These are phyloP conservation scores for Tuber borchii DNA, from an alignment of 495 filamentous ascomycete species.

Conservation along the genomic window DNA sequence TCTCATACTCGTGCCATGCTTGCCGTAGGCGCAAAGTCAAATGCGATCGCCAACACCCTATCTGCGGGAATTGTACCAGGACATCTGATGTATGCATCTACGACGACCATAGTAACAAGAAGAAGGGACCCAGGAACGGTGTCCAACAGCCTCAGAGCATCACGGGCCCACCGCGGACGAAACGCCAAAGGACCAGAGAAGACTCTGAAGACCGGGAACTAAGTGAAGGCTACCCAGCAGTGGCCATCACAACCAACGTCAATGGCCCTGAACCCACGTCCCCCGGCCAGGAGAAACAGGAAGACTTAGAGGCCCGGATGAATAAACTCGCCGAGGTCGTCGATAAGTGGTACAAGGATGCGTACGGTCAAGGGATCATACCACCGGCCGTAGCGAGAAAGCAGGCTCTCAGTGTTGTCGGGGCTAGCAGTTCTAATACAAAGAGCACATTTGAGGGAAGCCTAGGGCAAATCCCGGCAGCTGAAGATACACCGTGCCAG, in stretches of 20 bases:
- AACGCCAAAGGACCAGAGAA: slow-evolving; percentile 10
- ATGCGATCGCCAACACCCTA: slow-evolving; percentile 60
- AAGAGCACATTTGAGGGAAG: neutral
- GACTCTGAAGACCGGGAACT: slow-evolving; percentile 22
- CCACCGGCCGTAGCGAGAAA: neutral
- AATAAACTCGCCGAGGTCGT: slow-evolving; percentile 38
- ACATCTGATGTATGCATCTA: slow-evolving; percentile 37
- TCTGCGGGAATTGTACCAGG: slow-evolving; percentile 59
- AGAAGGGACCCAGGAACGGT: slow-evolving; percentile 17
- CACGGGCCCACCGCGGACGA: slow-evolving; percentile 6
- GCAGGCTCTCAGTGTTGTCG: neutral
- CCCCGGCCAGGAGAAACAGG: slow-evolving; percentile 19
- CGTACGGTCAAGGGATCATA: slow-evolving; percentile 22
- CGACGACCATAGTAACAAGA: slow-evolving; percentile 25
- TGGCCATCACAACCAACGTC: neutral
- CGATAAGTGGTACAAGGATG: slow-evolving; percentile 37
- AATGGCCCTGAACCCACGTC: neutral
- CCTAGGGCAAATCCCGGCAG: neutral
- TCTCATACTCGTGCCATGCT: slow-evolving; percentile 40
- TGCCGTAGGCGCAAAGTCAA: slow-evolving; percentile 65
- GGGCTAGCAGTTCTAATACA: neutral
- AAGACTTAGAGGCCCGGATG: slow-evolving; percentile 34
- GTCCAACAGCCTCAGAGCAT: slow-evolving; percentile 6
- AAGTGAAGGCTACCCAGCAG: neutral
- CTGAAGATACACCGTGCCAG: slow-evolving; percentile 19